These are phyloP conservation scores for Metschnikowia cerradonensis DNA, from an alignment of 805 yeast species.

Conservation along the genomic window DNA sequence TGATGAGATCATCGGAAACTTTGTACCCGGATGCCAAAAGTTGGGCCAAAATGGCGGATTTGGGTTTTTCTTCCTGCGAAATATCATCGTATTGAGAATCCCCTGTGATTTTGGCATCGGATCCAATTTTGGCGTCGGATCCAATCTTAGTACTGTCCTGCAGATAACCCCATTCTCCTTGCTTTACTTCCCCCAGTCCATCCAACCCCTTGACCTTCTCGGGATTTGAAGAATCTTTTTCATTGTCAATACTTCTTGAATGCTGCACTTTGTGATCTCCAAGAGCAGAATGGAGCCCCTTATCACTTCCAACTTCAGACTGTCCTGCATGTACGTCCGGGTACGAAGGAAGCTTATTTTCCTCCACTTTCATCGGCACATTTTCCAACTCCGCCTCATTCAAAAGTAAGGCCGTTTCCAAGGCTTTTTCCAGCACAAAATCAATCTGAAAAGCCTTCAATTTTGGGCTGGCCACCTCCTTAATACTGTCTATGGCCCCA, in stretches of 20 bases:
- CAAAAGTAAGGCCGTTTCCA: slow-evolving; percentile 64
- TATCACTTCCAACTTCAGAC: no score
- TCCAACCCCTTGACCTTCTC: no score
- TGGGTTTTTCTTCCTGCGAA: slow-evolving; percentile 74
- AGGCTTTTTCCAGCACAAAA: slow-evolving; percentile 58
- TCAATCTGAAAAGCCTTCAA: slow-evolving; percentile 43
- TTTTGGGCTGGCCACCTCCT: slow-evolving; percentile 24
- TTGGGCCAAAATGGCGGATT: slow-evolving; percentile 70
- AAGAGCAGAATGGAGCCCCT: not conserved
- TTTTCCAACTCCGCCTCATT: slow-evolving; percentile 74
- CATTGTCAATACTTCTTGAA: no score
- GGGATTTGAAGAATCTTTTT: no score
- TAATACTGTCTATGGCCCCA: slow-evolving; percentile 46
- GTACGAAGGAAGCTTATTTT: slow-evolving; percentile 18
- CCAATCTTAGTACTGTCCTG: no score
- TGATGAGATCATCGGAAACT: slow-evolving; percentile 56
- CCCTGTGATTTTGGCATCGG: slow-evolving; percentile 21
- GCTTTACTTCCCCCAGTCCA: no score
- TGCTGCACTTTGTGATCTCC: slow-evolving; percentile 22
- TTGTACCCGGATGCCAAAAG: slow-evolving; percentile 70
- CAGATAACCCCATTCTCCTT: no score
- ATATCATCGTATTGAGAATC: slow-evolving; percentile 45
- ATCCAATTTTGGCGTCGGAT: no score
- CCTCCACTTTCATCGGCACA: slow-evolving; percentile 44
- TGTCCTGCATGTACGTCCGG: not conserved